phyloP scores from a whole-genome alignment of 2,329 filamentous ascomycete species.

The Aureobasidium leucospermi region DNA sequence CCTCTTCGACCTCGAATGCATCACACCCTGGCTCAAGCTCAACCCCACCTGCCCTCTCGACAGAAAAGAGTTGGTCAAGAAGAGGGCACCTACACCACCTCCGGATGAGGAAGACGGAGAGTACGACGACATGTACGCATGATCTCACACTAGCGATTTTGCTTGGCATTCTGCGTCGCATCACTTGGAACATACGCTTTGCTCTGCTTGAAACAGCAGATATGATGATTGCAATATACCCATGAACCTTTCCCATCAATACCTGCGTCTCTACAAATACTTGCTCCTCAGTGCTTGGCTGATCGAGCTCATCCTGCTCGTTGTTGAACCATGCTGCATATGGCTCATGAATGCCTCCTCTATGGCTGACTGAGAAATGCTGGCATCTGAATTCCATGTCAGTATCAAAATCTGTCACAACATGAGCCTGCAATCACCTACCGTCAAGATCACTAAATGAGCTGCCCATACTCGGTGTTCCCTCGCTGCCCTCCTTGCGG shows the following conservation, averaged over 20 bases:
- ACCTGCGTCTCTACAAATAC: conserved; percentile 10
- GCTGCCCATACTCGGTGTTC: conserved; percentile 73
- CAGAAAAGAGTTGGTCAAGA: conserved; percentile 51
- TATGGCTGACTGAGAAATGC: conserved; percentile 71
- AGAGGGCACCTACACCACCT: conserved; percentile 33
- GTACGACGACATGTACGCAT: conserved; percentile 46
- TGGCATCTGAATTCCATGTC: conserved; percentile 53
- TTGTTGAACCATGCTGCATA: conserved; percentile 51
- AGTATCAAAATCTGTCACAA: background rate
- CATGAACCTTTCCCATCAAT: background rate
- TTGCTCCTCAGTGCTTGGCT: conserved; percentile 52
- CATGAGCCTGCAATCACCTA: conserved; percentile 22
- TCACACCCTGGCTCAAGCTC: conserved; percentile 56
- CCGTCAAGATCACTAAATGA: conserved; percentile 82
- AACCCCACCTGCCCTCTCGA: conserved; percentile 59
- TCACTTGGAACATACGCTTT: background rate
- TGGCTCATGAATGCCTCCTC: conserved; percentile 71
- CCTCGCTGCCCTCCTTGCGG: conserved; percentile 60
- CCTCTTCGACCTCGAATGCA: conserved; percentile 58
- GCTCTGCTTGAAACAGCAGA: background rate
- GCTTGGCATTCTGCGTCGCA: background rate
- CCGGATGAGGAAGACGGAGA: conserved; percentile 46
- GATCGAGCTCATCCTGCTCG: conserved; percentile 57
- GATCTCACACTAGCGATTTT: background rate
- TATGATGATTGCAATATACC: conserved; percentile 10